Evolutionary conservation across 495 filamentous ascomycete genomes (phyloP).

Genomic region (Trichoderma virens): DNA sequence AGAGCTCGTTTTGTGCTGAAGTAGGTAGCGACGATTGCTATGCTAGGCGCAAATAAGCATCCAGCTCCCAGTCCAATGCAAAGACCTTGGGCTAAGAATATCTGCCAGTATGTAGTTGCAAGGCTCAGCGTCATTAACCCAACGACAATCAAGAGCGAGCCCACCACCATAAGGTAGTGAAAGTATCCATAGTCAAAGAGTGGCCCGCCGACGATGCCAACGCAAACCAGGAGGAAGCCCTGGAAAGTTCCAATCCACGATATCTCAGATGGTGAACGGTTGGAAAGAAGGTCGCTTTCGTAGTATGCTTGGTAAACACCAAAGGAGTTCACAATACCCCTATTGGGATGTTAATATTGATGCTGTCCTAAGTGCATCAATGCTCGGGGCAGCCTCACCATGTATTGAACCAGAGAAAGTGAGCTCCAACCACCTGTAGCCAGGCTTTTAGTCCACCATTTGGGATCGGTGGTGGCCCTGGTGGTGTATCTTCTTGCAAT

Average conservation of each 20-base stretch:
- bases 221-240: conserved; percentile 37
- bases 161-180: conserved; percentile 39
- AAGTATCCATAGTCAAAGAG: conserved; percentile 26
- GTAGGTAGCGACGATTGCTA: conserved; percentile 31
- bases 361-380: neutral
- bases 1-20: conserved; percentile 55
- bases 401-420: neutral
- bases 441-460: neutral
- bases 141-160: conserved; percentile 55
- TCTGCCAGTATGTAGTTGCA: conserved; percentile 49
- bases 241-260: conserved; percentile 46
- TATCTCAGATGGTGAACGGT: conserved; percentile 39
- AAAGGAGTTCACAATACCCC: conserved; percentile 55
- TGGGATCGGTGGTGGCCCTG: no score
- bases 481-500: no score
- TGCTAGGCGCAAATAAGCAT: conserved; percentile 29
- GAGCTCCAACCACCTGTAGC: neutral
- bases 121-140: conserved; percentile 63
- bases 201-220: conserved; percentile 37
- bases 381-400: neutral
- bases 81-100: conserved; percentile 48
- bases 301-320: conserved; percentile 57
- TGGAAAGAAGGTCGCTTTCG: conserved; percentile 36
- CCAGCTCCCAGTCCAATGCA: conserved; percentile 26
- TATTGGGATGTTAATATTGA: neutral